phyloP scores from a whole-genome alignment of 2,329 filamentous ascomycete species.

The Torrubiella hemipterigena region DNA sequence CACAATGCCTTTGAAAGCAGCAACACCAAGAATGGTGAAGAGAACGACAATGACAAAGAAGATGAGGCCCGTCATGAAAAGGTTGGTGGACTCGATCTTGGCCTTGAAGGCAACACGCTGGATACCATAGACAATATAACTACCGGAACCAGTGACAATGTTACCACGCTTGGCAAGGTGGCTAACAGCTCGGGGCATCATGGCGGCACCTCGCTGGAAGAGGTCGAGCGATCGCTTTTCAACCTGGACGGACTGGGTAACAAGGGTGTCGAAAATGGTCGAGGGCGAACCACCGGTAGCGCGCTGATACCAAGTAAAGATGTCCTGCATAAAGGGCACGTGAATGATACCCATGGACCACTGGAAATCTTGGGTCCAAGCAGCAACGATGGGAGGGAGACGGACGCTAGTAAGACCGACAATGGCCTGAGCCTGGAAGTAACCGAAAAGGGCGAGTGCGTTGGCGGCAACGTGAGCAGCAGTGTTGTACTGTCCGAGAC shows the following conservation, averaged over 20 bases:
- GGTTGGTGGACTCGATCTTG: constrained; percentile 77
- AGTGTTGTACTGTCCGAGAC: constrained; percentile 84
- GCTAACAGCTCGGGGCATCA: constrained; percentile 31
- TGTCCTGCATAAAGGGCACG: constrained; percentile 70
- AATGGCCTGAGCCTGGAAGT: constrained; percentile 91
- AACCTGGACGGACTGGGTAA: constrained; percentile 67
- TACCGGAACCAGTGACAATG: constrained; percentile 39
- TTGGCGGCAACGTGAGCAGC: constrained; percentile 91
- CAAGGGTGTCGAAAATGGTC: constrained; percentile 64
- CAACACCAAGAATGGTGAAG: constrained; percentile 60
- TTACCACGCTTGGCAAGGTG: constrained; percentile 40
- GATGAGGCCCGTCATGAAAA: constrained; percentile 82
- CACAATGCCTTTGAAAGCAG: constrained; percentile 69
- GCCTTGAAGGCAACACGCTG: constrained; percentile 81
- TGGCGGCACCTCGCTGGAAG: constrained; percentile 41
- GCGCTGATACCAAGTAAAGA: constrained; percentile 93
- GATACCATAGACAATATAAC: constrained; percentile 64
- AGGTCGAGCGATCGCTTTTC: constrained; percentile 47
- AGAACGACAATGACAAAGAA: constrained; percentile 83
- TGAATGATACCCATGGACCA: constrained; percentile 96
- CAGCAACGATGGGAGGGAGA: constrained; percentile 75
- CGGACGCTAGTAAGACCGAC: constrained; percentile 72
- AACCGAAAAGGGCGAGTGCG: constrained; percentile 81
- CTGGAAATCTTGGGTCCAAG: constrained; percentile 96
- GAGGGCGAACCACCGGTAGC: constrained; percentile 80